Conservation (phyloP, 2,329 filamentous ascomycete species). For the Xylariaceae sp. region DNA sequence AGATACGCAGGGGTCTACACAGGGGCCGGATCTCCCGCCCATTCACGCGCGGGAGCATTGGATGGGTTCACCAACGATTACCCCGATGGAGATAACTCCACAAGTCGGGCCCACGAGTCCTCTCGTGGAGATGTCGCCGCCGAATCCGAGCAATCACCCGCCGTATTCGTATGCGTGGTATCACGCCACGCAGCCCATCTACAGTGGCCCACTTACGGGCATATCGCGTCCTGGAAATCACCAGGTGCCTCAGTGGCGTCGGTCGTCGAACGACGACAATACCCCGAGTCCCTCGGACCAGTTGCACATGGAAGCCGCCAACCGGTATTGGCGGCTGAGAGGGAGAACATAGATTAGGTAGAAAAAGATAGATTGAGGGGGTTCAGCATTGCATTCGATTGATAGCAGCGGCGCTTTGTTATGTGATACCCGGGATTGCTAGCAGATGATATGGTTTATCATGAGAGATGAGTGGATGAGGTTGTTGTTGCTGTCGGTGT, state of each 20-base stretch:
- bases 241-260: slow-evolving; percentile 8
- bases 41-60: slow-evolving; percentile 21
- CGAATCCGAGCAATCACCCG: slow-evolving; percentile 9
- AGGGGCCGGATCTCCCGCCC: slow-evolving; percentile 24
- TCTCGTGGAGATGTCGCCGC: slow-evolving; percentile 22
- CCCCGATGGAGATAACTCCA: slow-evolving; percentile 27
- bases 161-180: slow-evolving; percentile 21
- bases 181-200: slow-evolving; percentile 27
- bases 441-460: background rate
- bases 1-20: background rate
- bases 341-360: slow-evolving; percentile 7
- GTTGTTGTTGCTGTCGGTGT: background rate
- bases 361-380: background rate
- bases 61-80: slow-evolving; percentile 22
- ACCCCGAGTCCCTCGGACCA: slow-evolving; percentile 32
- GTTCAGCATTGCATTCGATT: background rate
- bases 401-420: slow-evolving; percentile 5
- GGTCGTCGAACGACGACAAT: slow-evolving; percentile 21
- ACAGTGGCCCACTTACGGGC: slow-evolving; percentile 28
- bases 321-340: slow-evolving; percentile 19
- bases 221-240: slow-evolving; percentile 22
- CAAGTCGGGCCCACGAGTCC: slow-evolving; percentile 29
- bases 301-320: slow-evolving; percentile 28
- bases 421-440: slow-evolving; percentile 8
- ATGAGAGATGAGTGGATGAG: background rate